Evolutionary conservation across 257 asterid species (phyloP).

Genomic region (Nicotiana tabacum): DNA sequence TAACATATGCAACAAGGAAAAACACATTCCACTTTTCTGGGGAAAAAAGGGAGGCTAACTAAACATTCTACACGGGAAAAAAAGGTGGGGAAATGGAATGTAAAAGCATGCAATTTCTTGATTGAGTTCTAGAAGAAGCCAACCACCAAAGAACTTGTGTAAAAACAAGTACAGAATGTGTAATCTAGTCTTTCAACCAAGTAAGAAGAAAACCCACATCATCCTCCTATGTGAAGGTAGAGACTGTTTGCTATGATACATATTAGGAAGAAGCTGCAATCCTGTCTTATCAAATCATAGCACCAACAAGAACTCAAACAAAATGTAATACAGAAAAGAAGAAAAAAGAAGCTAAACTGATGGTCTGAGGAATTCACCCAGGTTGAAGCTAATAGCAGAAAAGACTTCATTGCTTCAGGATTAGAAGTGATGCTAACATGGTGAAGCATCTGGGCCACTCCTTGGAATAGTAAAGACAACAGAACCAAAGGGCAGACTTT

Average conservation of each 20-base stretch:
- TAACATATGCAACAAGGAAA: background rate
- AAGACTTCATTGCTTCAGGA: background rate
- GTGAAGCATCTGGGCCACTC: background rate
- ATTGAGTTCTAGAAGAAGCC: constrained; percentile 6
- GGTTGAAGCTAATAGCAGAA: background rate
- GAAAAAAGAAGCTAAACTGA: background rate
- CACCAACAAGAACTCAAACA: background rate
- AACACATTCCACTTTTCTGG: constrained; percentile 1
- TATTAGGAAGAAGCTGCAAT: background rate
- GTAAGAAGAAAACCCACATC: background rate
- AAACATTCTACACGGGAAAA: background rate
- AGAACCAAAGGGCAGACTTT: constrained; percentile 5
- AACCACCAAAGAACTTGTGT: background rate
- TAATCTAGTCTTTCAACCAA: background rate
- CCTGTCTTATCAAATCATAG: background rate
- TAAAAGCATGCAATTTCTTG: background rate
- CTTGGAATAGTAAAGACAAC: background rate
- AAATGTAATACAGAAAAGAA: background rate
- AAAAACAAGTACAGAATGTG: background rate
- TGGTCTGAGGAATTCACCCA: background rate
- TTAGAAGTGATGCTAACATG: background rate
- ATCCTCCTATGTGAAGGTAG: background rate
- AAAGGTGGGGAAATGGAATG: background rate
- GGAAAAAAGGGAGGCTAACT: background rate
- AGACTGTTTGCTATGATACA: background rate